Evolutionary conservation across 352 stramenopile genomes (phyloP), one percentile per base, ranked within the genome.

Genomic region (Globisporangium carolinianum): DNA sequence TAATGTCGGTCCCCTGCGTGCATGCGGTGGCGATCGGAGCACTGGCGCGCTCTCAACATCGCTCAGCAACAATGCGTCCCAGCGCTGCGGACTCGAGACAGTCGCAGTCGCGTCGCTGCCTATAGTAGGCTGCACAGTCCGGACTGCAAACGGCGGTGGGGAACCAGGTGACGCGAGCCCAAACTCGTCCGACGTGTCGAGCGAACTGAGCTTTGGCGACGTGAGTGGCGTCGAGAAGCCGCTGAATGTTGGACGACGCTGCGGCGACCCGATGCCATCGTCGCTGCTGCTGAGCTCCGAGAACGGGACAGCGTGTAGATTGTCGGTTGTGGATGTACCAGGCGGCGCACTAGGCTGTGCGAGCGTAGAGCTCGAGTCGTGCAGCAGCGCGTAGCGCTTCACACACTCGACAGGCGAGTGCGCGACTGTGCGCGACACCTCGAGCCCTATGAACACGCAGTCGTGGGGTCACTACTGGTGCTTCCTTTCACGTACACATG

Each of bases 361-460:
- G 24, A 32, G 24, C 24, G 24, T 32, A 32, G 24, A 32, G 11
- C 39, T 8, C 54, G 46, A 37, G 35, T 61, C 63, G 45, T 89
- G 76, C 47, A 91, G 59, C 52, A 86, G 71, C 24, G 84, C 84
- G 48, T 88, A 94, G 17, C 84, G 79, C 68, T 90, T 91, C 12
- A 89, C 80, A 48, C 84, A 94, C 57, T 94, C 84, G 24, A 91
- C 70, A 1, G 84, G 84, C 17, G 79, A 85, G 32, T 73, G 74
- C 18, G 69, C 64, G 24, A 91, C 70, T 11, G 67, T 66, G 18
- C 71, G 63, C 24, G 79, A 83, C 35, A 94, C 77, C 32, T 90
- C 84, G 45, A 91, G 53, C 82, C 82, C 82, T 89, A 51, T 50
- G 14, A 35, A 35, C 45, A 32, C 7, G 4, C 39, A 43, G 39